A percentile compares a stretch with the other conserved stretches of the same genome.
phyloP scores from a whole-genome alignment of 2,329 filamentous ascomycete genomes.

The Fusarium decemcellulare region DNA sequence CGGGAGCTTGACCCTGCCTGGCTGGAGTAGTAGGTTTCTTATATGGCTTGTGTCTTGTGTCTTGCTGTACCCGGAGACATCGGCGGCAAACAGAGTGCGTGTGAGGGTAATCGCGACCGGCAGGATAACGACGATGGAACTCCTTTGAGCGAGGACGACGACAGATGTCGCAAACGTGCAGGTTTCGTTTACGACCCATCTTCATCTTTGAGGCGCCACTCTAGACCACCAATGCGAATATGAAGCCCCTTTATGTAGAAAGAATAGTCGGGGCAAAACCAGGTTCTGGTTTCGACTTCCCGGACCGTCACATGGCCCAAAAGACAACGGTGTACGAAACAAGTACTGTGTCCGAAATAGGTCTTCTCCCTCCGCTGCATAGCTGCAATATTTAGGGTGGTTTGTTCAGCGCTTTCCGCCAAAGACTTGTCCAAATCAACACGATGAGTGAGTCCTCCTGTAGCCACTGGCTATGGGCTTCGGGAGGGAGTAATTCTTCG shows the following conservation, averaged over 20 bases:
- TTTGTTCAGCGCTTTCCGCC: background rate
- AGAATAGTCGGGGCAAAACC: background rate
- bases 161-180: slow-evolving; percentile 11
- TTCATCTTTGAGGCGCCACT: background rate
- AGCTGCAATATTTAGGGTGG: background rate
- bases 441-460: slow-evolving; percentile 4
- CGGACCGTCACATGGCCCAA: background rate
- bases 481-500: background rate
- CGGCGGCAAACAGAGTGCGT: slow-evolving; percentile 18
- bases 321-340: slow-evolving; percentile 4
- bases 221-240: background rate
- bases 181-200: background rate
- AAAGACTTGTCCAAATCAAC: background rate
- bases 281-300: background rate
- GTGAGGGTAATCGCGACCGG: slow-evolving; percentile 11
- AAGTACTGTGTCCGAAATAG: background rate
- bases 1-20: background rate
- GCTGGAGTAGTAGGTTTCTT: background rate
- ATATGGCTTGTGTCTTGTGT: background rate
- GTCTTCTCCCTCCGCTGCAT: background rate
- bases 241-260: background rate
- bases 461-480: slow-evolving; percentile 9
- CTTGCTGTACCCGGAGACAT: slow-evolving; percentile 8
- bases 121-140: slow-evolving; percentile 20
- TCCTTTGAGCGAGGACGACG: slow-evolving; percentile 14